These are phyloP conservation scores for Leccinum uliginosum DNA, from an alignment of 768 basidiomycete genomes.

Conservation along the genomic window DNA sequence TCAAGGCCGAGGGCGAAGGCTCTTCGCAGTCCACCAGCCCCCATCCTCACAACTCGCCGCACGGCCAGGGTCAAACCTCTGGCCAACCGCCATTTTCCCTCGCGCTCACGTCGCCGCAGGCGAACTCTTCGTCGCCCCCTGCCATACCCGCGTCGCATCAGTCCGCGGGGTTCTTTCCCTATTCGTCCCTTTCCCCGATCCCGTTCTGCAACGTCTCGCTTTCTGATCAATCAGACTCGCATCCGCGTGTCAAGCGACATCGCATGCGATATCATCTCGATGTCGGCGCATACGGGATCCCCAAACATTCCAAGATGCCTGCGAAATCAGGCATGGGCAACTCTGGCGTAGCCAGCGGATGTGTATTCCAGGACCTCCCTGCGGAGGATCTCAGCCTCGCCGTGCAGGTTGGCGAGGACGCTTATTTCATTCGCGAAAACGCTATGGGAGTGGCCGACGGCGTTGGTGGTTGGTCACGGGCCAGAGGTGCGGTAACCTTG, in stretches of 20 bases:
- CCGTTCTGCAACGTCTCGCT: slow-evolving; percentile 26
- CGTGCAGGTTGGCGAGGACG: slow-evolving; percentile 88
- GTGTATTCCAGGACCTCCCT: slow-evolving; percentile 27
- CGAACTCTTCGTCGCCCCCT: slow-evolving; percentile 30
- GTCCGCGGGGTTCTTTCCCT: slow-evolving; percentile 34
- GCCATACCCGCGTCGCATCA: slow-evolving; percentile 28
- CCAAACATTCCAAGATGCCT: slow-evolving; percentile 45
- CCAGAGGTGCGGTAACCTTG: slow-evolving; percentile 28
- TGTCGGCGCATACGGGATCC: slow-evolving; percentile 81
- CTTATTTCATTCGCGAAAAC: slow-evolving; percentile 77
- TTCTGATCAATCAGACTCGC: slow-evolving; percentile 25
- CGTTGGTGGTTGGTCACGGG: slow-evolving; percentile 83
- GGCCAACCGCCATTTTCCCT: slow-evolving; percentile 36
- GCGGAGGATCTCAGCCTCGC: slow-evolving; percentile 43
- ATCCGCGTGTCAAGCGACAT: slow-evolving; percentile 30
- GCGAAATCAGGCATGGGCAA: slow-evolving; percentile 28
- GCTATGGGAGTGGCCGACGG: slow-evolving; percentile 95
- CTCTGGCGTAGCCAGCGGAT: slow-evolving; percentile 17
- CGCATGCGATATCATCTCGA: slow-evolving; percentile 52
- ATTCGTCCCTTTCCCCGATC: slow-evolving; percentile 31
- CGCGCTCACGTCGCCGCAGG: slow-evolving; percentile 42
- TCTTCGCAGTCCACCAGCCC: slow-evolving; percentile 32
- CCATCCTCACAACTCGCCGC: slow-evolving; percentile 32
- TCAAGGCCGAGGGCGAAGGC: slow-evolving; percentile 44
- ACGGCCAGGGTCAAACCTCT: slow-evolving; percentile 32